Evolutionary conservation across 371 early-diverging fungal genomes (phyloP), one percentile per base, ranked within the genome.

Genomic region (Mortierella sp.): DNA sequence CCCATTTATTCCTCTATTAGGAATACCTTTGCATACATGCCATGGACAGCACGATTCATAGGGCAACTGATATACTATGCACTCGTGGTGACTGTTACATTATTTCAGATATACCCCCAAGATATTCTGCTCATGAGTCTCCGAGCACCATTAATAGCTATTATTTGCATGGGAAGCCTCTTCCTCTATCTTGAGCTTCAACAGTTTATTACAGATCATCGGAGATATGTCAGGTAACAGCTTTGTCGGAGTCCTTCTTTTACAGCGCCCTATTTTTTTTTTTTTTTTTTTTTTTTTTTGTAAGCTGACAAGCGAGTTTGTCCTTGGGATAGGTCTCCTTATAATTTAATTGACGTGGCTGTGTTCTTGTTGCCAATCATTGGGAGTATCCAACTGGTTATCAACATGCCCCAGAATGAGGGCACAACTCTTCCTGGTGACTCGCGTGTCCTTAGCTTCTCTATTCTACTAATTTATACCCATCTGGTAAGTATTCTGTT

Each of bases 171-270:
- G 11, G 25, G 68, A 12, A 25, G 14, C 12, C n/a, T 67, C 0
- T 68, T 73, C 23, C 68, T 73, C 2, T 68, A 52, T 63, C 73
- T 73, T 21, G 73, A 73, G 43, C 4, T 67, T 19, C 52, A 16
- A 15, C 59, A 72, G 50, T 15, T 50, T 19, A n/a, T 52, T 15
- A 47, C 47, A 3, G 28, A 29, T 29, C 30, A n/a, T 14, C 3
- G n/a, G 52, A 37, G 50, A 2, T 67, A 73, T 28, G 1, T 73
- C 28, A 28, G 46, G 70, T 70, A 70, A 30, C 37, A 37, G 5
- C 3, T 37, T 37, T 3, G 9, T 9, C 9, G 9, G 9, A 9
- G 70, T 50, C 7, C n/a, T 23, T 16, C 37, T 37, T 23, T 23
- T 44, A 19, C n/a, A 4, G 53, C 15, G 11, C 30, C 15, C 7